These are phyloP conservation scores for Plantago ovata DNA, from an alignment of 257 asterid species.

Conservation along the genomic window DNA sequence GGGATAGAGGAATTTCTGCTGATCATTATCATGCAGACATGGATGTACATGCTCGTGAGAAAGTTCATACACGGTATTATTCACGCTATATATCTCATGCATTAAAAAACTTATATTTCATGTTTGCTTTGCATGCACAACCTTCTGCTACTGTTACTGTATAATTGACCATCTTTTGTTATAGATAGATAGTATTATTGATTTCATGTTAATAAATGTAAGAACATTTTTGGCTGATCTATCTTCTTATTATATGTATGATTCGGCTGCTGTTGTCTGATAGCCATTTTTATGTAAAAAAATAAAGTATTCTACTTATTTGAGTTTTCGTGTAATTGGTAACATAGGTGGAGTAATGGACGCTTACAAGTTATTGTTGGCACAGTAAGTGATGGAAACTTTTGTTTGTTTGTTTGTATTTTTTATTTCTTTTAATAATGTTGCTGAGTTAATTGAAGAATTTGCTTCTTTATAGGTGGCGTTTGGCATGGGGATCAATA, in stretches of 20 bases:
- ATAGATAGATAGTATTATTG: background rate
- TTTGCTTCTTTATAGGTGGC: conserved; percentile 66
- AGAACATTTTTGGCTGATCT: background rate
- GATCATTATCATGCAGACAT: conserved; percentile 93
- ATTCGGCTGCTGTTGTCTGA: background rate
- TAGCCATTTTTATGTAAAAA: background rate
- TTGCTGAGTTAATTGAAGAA: conserved; percentile 8
- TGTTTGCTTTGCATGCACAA: conserved; percentile 22
- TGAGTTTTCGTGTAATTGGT: conserved; percentile 25
- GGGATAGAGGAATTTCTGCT: conserved; percentile 71
- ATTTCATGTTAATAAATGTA: no score
- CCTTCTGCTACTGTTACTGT: conserved; percentile 3
- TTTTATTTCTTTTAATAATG: conserved; percentile 4
- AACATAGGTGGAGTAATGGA: conserved; percentile 86
- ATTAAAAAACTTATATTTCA: conserved; percentile 16
- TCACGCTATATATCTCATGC: conserved; percentile 22
- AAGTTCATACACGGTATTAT: conserved; percentile 69
- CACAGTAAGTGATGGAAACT: conserved; percentile 54
- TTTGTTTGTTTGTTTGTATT: background rate
- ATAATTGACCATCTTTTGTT: background rate
- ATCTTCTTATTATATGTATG: background rate
- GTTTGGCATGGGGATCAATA: conserved; percentile 99
- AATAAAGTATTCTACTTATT: conserved; percentile 18
- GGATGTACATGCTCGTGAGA: conserved; percentile 84
- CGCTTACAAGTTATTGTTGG: conserved; percentile 95